Base-by-base conservation (phyloP, 2,329 filamentous ascomycete species). In the Fusarium heterosporum region DNA sequence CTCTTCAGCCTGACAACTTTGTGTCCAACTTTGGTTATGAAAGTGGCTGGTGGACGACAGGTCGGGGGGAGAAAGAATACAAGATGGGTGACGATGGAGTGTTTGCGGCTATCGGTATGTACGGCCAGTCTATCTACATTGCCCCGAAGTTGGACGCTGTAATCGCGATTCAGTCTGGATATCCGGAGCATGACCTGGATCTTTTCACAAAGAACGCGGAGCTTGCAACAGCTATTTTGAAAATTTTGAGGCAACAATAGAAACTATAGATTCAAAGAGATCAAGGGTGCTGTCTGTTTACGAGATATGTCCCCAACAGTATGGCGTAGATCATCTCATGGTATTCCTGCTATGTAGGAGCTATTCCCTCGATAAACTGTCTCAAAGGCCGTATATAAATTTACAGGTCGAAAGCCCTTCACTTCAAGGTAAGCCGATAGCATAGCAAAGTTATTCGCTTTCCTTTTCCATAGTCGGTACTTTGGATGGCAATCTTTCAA, bases 41-140 rank as follows among this genome's bases (percentile, higher is more conserved):
- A 29, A 69, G 47, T 11, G 65, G 65, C 6, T 68, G 65, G 65
- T 68, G 65, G 65, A 68, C 65, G 3, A 64, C 65, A 36, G 55
- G 36, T 1, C 50, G 42, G 39, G 65, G 55, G 3, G 47, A 16
- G 1, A 25, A 58, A 3, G 61, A 52, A 14, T 60, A 60, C 4
- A 39, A 11, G 1, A 60, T 68, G 47, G 39, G 55, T 9, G 65
- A 68, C 10, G 62, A 68, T 13, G 48, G 51, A 8, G 26, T 40
- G 1, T 68, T 68, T 49, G 51, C 55, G 3, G 65, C 49, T 17
- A 52, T 57, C 7, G 65, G 65, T 1, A 68, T 68, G 65, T 68
- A 68, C 39, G 65, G 65, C 2, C 65, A 68, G 38, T 51, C 61
- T 12, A 61, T 68, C 2, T 66, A 68, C 4, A 46, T 68, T 3